Conservation (phyloP, 169 alveolate species). For the Plasmodium adleri region DNA sequence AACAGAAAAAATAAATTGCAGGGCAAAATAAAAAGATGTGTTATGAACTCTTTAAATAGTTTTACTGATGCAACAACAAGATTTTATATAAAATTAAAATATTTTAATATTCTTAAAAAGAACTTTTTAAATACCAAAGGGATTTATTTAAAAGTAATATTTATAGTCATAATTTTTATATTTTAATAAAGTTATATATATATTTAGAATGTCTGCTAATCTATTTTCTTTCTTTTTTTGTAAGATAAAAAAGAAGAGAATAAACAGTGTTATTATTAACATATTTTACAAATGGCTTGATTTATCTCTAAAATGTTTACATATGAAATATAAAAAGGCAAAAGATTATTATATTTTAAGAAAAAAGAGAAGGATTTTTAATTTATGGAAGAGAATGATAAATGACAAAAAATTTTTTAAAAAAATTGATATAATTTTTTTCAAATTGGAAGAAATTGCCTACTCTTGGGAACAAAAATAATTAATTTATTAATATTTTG, state of each 20-base stretch:
- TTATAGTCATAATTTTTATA: background rate
- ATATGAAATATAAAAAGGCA: slow-evolving; percentile 48
- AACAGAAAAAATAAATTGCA: slow-evolving; percentile 54
- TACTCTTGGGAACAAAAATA: slow-evolving; percentile 52
- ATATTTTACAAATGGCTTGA: slow-evolving; percentile 30
- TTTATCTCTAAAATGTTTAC: slow-evolving; percentile 17
- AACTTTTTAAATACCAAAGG: slow-evolving; percentile 21
- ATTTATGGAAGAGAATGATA: slow-evolving; percentile 50
- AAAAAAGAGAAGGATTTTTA: slow-evolving; percentile 38
- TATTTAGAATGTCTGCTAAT: background rate
- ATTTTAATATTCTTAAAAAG: slow-evolving; percentile 46
- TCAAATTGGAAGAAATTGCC: slow-evolving; percentile 43
- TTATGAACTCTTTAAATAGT: slow-evolving; percentile 15
- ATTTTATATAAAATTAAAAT: slow-evolving; percentile 16
- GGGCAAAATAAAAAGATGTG: slow-evolving; percentile 52
- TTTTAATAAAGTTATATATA: background rate
- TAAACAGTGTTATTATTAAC: slow-evolving; percentile 21
- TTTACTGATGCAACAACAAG: slow-evolving; percentile 34
- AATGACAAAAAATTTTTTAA: slow-evolving; percentile 55
- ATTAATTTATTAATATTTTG: background rate
- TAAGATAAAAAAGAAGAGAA: slow-evolving; percentile 57
- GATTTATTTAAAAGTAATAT: slow-evolving; percentile 41
- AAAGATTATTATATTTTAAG: slow-evolving; percentile 41
- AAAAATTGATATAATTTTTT: slow-evolving; percentile 50
- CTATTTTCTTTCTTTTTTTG: slow-evolving; percentile 4